Conservation (phyloP, 805 yeast species). For the Barnettozyma pratensis region DNA sequence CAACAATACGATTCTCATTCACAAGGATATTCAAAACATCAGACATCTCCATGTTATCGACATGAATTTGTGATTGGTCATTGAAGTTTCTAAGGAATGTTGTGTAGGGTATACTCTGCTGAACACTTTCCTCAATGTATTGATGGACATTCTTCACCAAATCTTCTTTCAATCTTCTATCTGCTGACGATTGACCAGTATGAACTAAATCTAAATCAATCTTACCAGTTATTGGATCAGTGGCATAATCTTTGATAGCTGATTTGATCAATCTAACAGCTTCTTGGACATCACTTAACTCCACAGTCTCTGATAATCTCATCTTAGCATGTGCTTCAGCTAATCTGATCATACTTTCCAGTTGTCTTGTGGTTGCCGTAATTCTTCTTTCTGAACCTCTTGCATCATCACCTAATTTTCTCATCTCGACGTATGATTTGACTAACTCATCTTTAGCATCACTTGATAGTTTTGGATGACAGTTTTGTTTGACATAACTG, state of each 20-base stretch:
- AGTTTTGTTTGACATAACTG: conserved; percentile 87
- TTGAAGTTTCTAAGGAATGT: conserved; percentile 58
- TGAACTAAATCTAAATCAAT: conserved; percentile 97
- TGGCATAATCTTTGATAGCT: conserved; percentile 96
- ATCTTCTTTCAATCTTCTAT: conserved; percentile 72
- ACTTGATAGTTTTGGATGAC: conserved; percentile 72
- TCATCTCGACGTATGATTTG: conserved; percentile 84
- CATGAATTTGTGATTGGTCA: conserved; percentile 57
- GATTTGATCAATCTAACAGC: conserved; percentile 89
- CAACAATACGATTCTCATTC: conserved; percentile 63
- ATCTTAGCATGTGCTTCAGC: conserved; percentile 97
- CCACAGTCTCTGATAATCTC: conserved; percentile 72
- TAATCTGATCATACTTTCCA: conserved; percentile 92
- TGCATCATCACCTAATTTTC: conserved; percentile 89
- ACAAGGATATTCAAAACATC: conserved; percentile 64
- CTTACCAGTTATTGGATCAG: conserved; percentile 94
- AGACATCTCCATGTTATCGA: conserved; percentile 66
- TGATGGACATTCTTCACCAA: conserved; percentile 55
- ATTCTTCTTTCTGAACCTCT: conserved; percentile 83
- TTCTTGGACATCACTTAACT: conserved; percentile 78
- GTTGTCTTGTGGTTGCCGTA: conserved; percentile 96
- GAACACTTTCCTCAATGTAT: conserved; percentile 42
- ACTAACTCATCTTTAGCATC: conserved; percentile 85
- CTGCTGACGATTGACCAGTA: conserved; percentile 90
- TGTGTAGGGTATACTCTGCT: conserved; percentile 49